Percentiles rank a stretch among this genome's conserved stretches.
phyloP scores from a whole-genome alignment of 306 rosid species.

The Calophaca sinica region DNA sequence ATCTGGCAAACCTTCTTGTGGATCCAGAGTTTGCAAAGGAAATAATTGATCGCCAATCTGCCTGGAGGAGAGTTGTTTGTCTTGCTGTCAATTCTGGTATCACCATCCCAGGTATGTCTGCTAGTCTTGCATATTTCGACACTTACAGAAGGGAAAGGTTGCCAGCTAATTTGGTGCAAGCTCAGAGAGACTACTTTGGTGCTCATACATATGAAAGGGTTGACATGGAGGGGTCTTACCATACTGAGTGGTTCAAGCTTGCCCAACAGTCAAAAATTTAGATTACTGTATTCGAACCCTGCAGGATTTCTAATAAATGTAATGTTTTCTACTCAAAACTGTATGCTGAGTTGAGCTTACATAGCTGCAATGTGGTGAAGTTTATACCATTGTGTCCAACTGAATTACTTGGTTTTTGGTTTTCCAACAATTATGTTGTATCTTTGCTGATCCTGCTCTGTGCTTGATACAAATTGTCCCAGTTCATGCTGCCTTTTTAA shows the following conservation, averaged over 20 bases:
- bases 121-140: slow-evolving; percentile 93
- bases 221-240: slow-evolving; percentile 82
- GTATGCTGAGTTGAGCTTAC: slow-evolving; percentile 57
- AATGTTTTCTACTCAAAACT: slow-evolving; percentile 64
- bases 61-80: slow-evolving; percentile 90
- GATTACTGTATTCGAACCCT: slow-evolving; percentile 35
- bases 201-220: slow-evolving; percentile 91
- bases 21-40: slow-evolving; percentile 94
- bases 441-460: slow-evolving; percentile 42
- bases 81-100: slow-evolving; percentile 88
- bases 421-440: slow-evolving; percentile 41
- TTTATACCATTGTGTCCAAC: slow-evolving; percentile 44
- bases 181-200: slow-evolving; percentile 92
- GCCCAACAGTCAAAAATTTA: slow-evolving; percentile 68
- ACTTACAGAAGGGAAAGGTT: slow-evolving; percentile 77
- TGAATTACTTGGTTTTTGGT: slow-evolving; percentile 36
- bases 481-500: slow-evolving; percentile 33
- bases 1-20: slow-evolving; percentile 90
- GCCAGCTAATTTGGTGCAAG: slow-evolving; percentile 95
- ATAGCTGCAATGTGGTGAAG: slow-evolving; percentile 48
- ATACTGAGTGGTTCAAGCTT: slow-evolving; percentile 95
- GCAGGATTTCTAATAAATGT: slow-evolving; percentile 49
- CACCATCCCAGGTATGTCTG: slow-evolving; percentile 93
- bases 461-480: slow-evolving; percentile 27
- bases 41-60: slow-evolving; percentile 81